Conservation (phyloP, 345 rosid species). For the Lenwebbia sp. region DNA sequence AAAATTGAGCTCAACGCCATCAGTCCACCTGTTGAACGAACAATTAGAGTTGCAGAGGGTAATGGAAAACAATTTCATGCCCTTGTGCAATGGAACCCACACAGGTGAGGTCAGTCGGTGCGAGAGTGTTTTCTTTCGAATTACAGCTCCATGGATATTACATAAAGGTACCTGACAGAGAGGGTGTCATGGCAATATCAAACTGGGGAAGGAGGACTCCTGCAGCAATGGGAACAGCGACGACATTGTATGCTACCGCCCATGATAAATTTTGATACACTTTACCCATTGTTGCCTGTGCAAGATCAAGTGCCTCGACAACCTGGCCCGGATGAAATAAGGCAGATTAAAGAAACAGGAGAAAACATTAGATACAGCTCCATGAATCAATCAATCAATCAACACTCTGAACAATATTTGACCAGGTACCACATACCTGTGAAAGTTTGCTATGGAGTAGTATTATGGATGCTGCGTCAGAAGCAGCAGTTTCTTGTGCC, state of each 20-base stretch:
- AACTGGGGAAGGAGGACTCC: constrained; percentile 77
- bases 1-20: constrained; percentile 92
- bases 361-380: background rate
- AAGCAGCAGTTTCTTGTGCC: constrained; percentile 91
- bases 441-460: constrained; percentile 83
- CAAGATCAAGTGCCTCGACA: constrained; percentile 75
- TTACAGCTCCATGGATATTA: background rate
- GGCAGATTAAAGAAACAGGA: background rate
- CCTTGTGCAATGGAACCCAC: background rate
- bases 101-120: background rate
- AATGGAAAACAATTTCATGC: background rate
- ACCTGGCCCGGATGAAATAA: constrained; percentile 29
- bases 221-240: constrained; percentile 86
- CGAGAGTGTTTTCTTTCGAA: background rate
- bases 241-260: constrained; percentile 73
- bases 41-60: background rate
- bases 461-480: constrained; percentile 82
- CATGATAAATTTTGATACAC: constrained; percentile 87
- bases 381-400: background rate
- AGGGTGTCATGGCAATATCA: constrained; percentile 88
- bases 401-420: background rate
- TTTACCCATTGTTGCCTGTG: constrained; percentile 80
- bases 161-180: constrained; percentile 50
- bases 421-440: constrained; percentile 29
- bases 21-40: constrained; percentile 52